Evolutionary conservation across 176 grass and related monocot species (phyloP).

Genomic region (Aegilops sharonensis): DNA sequence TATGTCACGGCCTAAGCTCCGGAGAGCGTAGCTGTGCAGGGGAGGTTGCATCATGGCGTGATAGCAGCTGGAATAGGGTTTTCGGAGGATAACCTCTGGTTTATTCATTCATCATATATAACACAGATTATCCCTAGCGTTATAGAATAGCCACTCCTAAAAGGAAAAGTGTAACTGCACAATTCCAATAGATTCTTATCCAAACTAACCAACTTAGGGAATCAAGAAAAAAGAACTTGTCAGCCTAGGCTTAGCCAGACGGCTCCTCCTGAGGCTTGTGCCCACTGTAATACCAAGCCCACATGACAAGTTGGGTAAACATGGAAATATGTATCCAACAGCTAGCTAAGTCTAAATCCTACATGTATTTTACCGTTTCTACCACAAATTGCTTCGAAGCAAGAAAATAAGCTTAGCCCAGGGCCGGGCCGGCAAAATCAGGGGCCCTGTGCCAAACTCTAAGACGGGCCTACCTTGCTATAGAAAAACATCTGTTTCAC

Average conservation of each 20-base stretch:
- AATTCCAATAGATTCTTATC: background rate
- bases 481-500: too few species aligned
- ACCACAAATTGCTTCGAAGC: background rate
- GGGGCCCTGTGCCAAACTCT: too few species aligned
- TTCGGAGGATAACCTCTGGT: background rate
- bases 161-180: background rate
- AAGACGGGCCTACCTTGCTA: too few species aligned
- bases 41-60: background rate
- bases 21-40: too few species aligned
- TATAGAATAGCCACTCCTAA: background rate
- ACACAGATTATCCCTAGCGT: background rate
- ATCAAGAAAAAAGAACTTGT: background rate
- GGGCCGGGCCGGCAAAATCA: too few species aligned
- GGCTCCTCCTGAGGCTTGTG: background rate
- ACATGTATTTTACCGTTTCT: background rate
- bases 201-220: background rate
- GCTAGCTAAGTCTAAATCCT: background rate
- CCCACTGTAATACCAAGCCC: background rate
- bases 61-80: background rate
- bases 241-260: background rate
- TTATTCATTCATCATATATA: background rate
- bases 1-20: background rate
- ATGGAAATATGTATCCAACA: slow-evolving; percentile 1
- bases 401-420: background rate
- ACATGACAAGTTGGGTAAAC: background rate